Percentiles rank a stretch among this genome's conserved stretches.
Conservation (phyloP, 2,329 filamentous ascomycete species). For the Aspergillus eucalypticola region DNA sequence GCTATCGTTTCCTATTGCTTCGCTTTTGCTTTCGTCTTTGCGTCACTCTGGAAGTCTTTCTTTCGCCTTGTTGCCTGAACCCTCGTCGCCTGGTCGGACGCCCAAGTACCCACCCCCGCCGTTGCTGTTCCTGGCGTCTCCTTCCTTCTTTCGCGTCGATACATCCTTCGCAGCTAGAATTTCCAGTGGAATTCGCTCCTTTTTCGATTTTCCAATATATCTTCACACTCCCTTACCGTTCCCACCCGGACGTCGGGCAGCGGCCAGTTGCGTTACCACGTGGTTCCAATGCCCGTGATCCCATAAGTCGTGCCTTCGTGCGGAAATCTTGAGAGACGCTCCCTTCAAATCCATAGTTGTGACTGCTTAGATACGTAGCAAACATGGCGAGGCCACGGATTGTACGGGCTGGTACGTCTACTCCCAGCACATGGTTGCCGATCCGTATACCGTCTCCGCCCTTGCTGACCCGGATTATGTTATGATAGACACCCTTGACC, state of each 20-base stretch:
- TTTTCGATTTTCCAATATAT: not conserved
- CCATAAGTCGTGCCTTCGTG: conserved; percentile 24
- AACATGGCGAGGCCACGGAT: conserved; percentile 47
- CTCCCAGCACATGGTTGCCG: not conserved
- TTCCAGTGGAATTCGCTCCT: conserved; percentile 11
- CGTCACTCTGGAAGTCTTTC: conserved; percentile 33
- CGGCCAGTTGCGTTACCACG: conserved; percentile 14
- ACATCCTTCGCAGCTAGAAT: conserved; percentile 9
- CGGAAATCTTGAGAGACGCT: conserved; percentile 11
- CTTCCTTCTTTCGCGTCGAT: conserved; percentile 14
- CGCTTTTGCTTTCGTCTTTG: conserved; percentile 14
- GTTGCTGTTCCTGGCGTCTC: conserved; percentile 21
- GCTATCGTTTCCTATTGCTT: conserved; percentile 13
- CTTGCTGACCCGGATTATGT: not conserved
- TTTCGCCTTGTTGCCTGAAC: conserved; percentile 25
- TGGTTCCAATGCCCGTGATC: conserved; percentile 18
- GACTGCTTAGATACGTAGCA: conserved; percentile 14
- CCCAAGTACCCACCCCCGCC: conserved; percentile 14
- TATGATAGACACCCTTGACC: conserved; percentile 81
- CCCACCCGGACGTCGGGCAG: conserved; percentile 8
- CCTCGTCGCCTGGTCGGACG: conserved; percentile 20
- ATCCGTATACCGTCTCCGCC: not conserved
- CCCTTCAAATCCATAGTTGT: conserved; percentile 13
- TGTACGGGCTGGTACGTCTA: conserved; percentile 46
- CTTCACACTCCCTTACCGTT: conserved; percentile 5